phyloP scores from a whole-genome alignment of 2,329 filamentous ascomycete species.

The Penicillium sclerotiorum region DNA sequence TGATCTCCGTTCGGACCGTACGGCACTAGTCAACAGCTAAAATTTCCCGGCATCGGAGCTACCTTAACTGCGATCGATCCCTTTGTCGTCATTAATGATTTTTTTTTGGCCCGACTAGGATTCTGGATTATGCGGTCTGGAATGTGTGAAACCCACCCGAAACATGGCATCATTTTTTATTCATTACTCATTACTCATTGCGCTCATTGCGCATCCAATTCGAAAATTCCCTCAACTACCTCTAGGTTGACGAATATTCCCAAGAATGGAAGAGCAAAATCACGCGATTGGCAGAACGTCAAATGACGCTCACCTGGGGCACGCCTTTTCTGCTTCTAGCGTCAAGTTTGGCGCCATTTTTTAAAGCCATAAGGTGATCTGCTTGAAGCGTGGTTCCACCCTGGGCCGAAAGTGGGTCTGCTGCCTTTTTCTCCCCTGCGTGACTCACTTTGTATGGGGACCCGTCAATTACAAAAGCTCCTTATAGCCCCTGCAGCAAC shows the following conservation, averaged over 20 bases:
- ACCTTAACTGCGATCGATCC: too few species aligned
- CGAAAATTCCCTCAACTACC: too few species aligned
- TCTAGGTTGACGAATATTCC: too few species aligned
- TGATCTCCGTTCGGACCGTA: conserved; percentile 25
- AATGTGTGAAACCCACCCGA: conserved; percentile 3
- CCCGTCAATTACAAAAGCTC: conserved; percentile 17
- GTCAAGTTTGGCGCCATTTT: conserved; percentile 19
- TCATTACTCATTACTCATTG: background rate
- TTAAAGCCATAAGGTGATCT: conserved; percentile 23
- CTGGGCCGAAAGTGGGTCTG: conserved; percentile 10
- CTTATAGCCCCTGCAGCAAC: conserved; percentile 15
- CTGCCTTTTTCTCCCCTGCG: conserved; percentile 12
- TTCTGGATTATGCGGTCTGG: background rate
- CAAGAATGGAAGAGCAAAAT: background rate
- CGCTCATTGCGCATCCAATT: too few species aligned
- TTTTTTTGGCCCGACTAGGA: too few species aligned
- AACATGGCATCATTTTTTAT: conserved; percentile 5
- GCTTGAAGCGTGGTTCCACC: conserved; percentile 20
- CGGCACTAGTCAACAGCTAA: conserved; percentile 9
- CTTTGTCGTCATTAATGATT: conserved; percentile 10
- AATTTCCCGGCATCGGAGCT: background rate
- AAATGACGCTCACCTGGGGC: conserved; percentile 12
- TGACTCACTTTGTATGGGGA: conserved; percentile 23
- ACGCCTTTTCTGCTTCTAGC: conserved; percentile 18
- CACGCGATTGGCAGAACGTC: conserved; percentile 10